phyloP scores from a whole-genome alignment of 2,329 filamentous ascomycete genomes.

The Ophiostoma fasciatum region DNA sequence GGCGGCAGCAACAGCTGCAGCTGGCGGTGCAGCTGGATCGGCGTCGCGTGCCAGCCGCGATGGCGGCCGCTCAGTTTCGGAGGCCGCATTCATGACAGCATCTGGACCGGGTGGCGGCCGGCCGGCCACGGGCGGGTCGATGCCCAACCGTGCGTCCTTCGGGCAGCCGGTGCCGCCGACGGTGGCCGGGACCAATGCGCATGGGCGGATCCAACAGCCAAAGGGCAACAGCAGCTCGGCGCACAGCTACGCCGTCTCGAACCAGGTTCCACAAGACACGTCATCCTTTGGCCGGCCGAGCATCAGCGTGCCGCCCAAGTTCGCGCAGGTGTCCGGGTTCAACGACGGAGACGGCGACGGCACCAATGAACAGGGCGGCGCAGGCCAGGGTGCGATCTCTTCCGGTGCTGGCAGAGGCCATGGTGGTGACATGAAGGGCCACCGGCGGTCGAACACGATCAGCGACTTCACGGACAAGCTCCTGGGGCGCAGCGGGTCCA shows the following conservation, averaged over 20 bases:
- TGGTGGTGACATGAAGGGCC: slow-evolving; percentile 32
- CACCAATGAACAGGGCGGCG: slow-evolving; percentile 21
- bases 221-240: slow-evolving; percentile 35
- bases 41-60: slow-evolving; percentile 23
- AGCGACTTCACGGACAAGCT: slow-evolving; percentile 72
- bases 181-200: slow-evolving; percentile 74
- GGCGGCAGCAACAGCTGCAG: too few species aligned
- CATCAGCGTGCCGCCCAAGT: slow-evolving; percentile 43
- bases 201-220: slow-evolving; percentile 80
- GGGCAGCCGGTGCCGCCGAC: slow-evolving; percentile 78
- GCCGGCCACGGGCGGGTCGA: slow-evolving; percentile 70
- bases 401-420: slow-evolving; percentile 15
- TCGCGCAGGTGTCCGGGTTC: slow-evolving; percentile 43
- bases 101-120: slow-evolving; percentile 36
- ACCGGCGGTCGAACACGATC: slow-evolving; percentile 61
- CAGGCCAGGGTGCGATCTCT: too few species aligned
- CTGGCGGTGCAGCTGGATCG: slow-evolving; percentile 22
- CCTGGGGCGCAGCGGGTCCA: slow-evolving; percentile 68
- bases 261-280: slow-evolving; percentile 43
- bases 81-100: slow-evolving; percentile 38
- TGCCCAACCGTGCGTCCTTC: slow-evolving; percentile 58
- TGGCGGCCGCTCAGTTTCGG: slow-evolving; percentile 36
- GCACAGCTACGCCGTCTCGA: slow-evolving; percentile 56
- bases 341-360: slow-evolving; percentile 34
- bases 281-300: slow-evolving; percentile 43